A percentile compares a stretch with the other conserved stretches of the same genome.
Evolutionary conservation across 768 basidiomycete species (phyloP).

Genomic region (Xerocomus brunneocitrinus): DNA sequence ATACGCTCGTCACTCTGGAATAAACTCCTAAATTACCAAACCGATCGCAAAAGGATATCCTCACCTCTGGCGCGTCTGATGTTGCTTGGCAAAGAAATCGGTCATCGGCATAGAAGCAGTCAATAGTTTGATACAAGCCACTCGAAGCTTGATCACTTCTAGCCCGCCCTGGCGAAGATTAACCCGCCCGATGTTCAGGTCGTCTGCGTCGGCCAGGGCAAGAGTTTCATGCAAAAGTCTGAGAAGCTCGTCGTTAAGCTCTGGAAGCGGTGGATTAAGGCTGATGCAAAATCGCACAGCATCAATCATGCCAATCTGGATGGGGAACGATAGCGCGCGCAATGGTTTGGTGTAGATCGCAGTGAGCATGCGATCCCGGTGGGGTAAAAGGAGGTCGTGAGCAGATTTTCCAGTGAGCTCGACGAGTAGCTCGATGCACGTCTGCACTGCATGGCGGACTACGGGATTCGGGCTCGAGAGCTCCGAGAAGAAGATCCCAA

Average conservation of each 20-base stretch:
- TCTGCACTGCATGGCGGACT: slow-evolving; percentile 80
- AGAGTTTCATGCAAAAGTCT: slow-evolving; percentile 91
- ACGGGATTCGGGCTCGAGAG: slow-evolving; percentile 81
- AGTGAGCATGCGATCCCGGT: slow-evolving; percentile 83
- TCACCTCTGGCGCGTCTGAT: slow-evolving; percentile 80
- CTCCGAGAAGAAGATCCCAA: slow-evolving; percentile 84
- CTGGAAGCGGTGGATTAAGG: slow-evolving; percentile 83
- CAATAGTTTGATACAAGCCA: slow-evolving; percentile 88
- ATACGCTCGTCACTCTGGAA: slow-evolving; percentile 83
- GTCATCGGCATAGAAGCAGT: slow-evolving; percentile 94
- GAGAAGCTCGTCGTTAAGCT: slow-evolving; percentile 87
- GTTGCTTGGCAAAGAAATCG: slow-evolving; percentile 86
- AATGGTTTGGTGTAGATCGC: slow-evolving; percentile 96
- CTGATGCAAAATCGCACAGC: slow-evolving; percentile 92
- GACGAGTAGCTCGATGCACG: slow-evolving; percentile 73
- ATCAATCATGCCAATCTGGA: slow-evolving; percentile 98
- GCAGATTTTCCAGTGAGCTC: slow-evolving; percentile 66
- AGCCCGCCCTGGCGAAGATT: slow-evolving; percentile 70
- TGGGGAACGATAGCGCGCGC: slow-evolving; percentile 87
- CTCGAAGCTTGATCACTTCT: slow-evolving; percentile 85
- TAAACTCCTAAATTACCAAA: slow-evolving; percentile 5
- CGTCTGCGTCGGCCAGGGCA: slow-evolving; percentile 93
- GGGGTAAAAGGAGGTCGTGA: slow-evolving; percentile 74
- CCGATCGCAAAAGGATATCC: slow-evolving; percentile 5
- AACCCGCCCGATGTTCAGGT: slow-evolving; percentile 72